Evolutionary conservation across 2,329 filamentous ascomycete genomes (phyloP).

Genomic region (Epichloe sibirici): DNA sequence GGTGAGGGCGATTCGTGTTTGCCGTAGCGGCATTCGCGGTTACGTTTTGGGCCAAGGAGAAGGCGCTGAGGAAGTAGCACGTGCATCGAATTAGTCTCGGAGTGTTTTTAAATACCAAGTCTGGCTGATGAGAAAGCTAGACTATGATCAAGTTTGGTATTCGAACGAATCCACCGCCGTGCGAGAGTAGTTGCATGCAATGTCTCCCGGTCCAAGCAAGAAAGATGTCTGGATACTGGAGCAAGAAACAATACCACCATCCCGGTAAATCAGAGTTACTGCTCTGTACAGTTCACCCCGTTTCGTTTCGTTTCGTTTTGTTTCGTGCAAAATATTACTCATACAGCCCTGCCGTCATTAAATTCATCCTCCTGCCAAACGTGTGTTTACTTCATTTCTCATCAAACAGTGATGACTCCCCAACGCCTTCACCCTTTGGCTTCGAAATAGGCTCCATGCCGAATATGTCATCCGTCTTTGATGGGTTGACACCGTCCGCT

Average conservation of each 20-base stretch:
- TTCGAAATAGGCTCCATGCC: constrained; percentile 37
- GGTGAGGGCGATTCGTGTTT: constrained; percentile 53
- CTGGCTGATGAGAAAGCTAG: background rate
- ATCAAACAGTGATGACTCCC: background rate
- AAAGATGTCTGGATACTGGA: too few relatives aligned
- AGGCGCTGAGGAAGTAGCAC: constrained; percentile 29
- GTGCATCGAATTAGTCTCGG: background rate
- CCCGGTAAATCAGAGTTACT: too few relatives aligned
- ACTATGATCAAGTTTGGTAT: background rate
- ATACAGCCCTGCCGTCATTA: background rate
- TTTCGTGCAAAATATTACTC: background rate
- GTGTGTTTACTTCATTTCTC: background rate
- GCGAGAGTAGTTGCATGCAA: too few relatives aligned
- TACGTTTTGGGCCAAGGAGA: constrained; percentile 44
- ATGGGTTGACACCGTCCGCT: constrained; percentile 19
- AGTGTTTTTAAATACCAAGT: too few relatives aligned
- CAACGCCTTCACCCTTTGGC: constrained; percentile 9
- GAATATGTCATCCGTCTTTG: constrained; percentile 39
- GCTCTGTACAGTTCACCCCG: too few relatives aligned
- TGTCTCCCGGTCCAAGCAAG: too few relatives aligned
- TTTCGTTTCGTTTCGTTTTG: background rate
- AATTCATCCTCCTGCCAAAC: background rate
- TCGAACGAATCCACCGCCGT: too few relatives aligned
- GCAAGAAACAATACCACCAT: too few relatives aligned
- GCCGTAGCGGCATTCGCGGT: constrained; percentile 25